Conservation (phyloP, 192 early-diverging fungal species). For the Entomortierella beljakovae region DNA sequence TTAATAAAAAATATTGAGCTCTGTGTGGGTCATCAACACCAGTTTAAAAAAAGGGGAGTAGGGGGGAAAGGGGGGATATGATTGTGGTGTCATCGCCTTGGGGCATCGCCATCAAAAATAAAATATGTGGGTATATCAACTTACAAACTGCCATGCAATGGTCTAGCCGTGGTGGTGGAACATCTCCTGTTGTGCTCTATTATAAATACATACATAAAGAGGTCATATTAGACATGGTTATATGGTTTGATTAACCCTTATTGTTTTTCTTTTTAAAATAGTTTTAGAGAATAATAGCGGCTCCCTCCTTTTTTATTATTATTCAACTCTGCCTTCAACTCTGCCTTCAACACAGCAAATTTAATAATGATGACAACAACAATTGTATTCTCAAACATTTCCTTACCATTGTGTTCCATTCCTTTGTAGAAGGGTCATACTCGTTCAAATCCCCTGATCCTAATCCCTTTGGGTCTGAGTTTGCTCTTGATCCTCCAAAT, state of each 20-base stretch:
- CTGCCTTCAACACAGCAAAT: too few relatives aligned
- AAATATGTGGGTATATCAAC: slow-evolving; percentile 1
- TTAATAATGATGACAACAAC: too few relatives aligned
- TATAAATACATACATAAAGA: too few relatives aligned
- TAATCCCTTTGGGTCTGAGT: not conserved
- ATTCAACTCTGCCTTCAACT: too few relatives aligned
- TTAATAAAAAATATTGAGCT: too few relatives aligned
- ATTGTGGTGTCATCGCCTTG: not conserved
- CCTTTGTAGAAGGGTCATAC: slow-evolving; percentile 19
- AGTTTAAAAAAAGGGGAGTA: not conserved
- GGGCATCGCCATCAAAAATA: too few relatives aligned
- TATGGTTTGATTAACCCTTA: too few relatives aligned
- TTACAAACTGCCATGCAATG: slow-evolving; percentile 51
- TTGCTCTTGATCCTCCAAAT: slow-evolving; percentile 42
- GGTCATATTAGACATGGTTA: too few relatives aligned
- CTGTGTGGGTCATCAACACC: too few relatives aligned
- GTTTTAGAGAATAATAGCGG: too few relatives aligned
- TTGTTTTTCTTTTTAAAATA: not conserved
- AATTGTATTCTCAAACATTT: not conserved
- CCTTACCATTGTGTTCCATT: slow-evolving; percentile 42
- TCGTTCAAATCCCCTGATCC: slow-evolving; percentile 9
- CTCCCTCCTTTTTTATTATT: not conserved
- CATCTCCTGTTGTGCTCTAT: slow-evolving; percentile 33
- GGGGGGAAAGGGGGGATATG: not conserved
- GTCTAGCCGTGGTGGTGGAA: slow-evolving; percentile 40